These are phyloP conservation scores for Iris pallida DNA, from an alignment of 116 monocot species.

Conservation along the genomic window DNA sequence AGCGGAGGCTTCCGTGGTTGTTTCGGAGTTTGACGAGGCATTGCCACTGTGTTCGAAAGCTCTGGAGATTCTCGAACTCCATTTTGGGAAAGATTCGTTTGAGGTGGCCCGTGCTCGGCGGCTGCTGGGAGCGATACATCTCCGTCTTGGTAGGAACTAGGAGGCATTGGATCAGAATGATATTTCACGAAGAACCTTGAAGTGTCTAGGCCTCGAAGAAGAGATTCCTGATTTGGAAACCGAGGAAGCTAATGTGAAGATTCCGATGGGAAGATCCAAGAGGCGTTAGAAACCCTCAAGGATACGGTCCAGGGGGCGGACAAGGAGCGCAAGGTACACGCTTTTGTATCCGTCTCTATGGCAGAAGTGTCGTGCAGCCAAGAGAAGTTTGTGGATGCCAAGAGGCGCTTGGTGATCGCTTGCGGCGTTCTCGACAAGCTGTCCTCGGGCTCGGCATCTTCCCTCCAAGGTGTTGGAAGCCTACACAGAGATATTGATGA, in stretches of 20 bases:
- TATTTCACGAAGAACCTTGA: conserved; percentile 19
- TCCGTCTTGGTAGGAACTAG: conserved; percentile 36
- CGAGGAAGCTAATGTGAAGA: conserved; percentile 32
- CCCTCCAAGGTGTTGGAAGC: conserved; percentile 30
- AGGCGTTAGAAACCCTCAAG: conserved; percentile 34
- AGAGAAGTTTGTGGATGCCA: conserved; percentile 41
- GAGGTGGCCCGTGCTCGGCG: conserved; percentile 34
- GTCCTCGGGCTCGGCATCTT: conserved; percentile 1
- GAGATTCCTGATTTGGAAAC: conserved; percentile 31
- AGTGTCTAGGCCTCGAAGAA: conserved; percentile 17
- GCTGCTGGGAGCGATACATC: conserved; percentile 37
- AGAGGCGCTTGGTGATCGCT: conserved; percentile 38
- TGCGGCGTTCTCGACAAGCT: conserved; percentile 35
- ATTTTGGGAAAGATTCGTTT: conserved; percentile 31
- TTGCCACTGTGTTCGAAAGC: conserved; percentile 36
- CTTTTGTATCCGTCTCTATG: conserved; percentile 33
- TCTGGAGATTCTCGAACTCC: conserved; percentile 24
- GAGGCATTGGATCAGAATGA: conserved; percentile 46
- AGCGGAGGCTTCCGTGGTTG: conserved; percentile 36
- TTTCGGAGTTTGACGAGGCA: conserved; percentile 35
- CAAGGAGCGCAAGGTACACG: conserved; percentile 32
- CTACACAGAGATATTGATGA: conserved; percentile 43
- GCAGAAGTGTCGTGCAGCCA: conserved; percentile 30
- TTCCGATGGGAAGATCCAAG: conserved; percentile 33
- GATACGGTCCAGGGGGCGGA: conserved; percentile 22